Percentiles rank a stretch among this genome's conserved stretches.
Conservation (phyloP, 495 filamentous ascomycete genomes). For the Penicillium longicatenatum region DNA sequence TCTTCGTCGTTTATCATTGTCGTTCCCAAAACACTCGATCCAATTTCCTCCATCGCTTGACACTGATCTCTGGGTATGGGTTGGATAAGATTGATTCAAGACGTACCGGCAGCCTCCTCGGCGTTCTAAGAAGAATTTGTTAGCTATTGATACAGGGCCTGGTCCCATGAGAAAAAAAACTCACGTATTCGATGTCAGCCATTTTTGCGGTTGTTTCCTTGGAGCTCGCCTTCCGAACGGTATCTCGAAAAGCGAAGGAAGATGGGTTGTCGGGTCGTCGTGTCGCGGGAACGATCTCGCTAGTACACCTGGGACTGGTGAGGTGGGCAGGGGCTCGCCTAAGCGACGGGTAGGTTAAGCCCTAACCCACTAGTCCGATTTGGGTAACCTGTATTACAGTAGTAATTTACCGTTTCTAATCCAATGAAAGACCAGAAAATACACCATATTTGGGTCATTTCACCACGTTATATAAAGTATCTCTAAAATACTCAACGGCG, state of each 20-base stretch:
- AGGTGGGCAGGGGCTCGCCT: constrained; percentile 49
- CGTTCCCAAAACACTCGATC: constrained; percentile 9
- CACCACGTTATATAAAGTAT: background rate
- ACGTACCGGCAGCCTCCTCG: constrained; percentile 90
- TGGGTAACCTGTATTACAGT: constrained; percentile 10
- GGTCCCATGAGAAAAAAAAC: constrained; percentile 38
- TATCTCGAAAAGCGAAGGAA: constrained; percentile 53
- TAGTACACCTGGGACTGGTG: constrained; percentile 35
- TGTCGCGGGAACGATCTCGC: constrained; percentile 46
- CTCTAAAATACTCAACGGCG: background rate
- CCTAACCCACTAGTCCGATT: constrained; percentile 43
- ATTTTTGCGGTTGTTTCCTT: constrained; percentile 69
- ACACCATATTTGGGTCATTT: background rate
- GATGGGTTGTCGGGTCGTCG: constrained; percentile 49
- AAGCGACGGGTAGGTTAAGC: constrained; percentile 50
- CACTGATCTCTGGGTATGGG: constrained; percentile 8
- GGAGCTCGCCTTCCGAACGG: constrained; percentile 53
- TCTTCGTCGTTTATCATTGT: constrained; percentile 2
- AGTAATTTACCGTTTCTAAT: constrained; percentile 13
- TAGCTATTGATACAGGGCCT: constrained; percentile 29
- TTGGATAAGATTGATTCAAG: constrained; percentile 20
- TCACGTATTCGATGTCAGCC: constrained; percentile 91
- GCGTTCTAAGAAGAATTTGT: constrained; percentile 65
- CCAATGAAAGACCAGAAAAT: background rate
- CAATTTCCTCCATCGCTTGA: constrained; percentile 10